Evolutionary conservation across 257 asterid genomes (phyloP), one percentile per base, ranked within the genome.

Genomic region (Thymus quinquecostatus): DNA sequence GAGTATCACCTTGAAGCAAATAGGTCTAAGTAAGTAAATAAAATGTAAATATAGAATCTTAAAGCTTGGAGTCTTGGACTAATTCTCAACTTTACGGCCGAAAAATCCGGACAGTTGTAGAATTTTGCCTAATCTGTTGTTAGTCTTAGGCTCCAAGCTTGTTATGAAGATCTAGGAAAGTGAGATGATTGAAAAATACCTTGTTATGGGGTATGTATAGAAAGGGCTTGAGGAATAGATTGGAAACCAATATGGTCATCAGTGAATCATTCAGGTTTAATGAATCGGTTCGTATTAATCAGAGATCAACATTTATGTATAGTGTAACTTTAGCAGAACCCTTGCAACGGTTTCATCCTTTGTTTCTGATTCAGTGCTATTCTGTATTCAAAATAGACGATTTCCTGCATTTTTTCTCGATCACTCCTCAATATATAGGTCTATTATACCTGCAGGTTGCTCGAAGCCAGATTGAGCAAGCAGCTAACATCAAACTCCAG

Each of bases 371-470:
- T 38, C 27, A 27, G n/a, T 40, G 68, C 28, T 49, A 4, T 63
- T 63, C 68, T 27, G 54, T 9, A 64, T 60, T 3, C 32, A 4
- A 32, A 11, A 7, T 4, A 40, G 44, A 54, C 45, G 4, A 27
- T 27, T n/a, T 51, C 66, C 12, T 68, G 67, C 61, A 28, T n/a
- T 34, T 45, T 10, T 28, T 27, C 33, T 54, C 60, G 43, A 3
- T 8, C 44, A 27, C 7, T 73, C 14, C 36, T 10, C 50, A 3
- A 61, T 38, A 61, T 38, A 55, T 68, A 28, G 11, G 66, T 67
- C 71, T 62, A 63, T 62, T 69, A 64, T 62, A 43, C 12, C 13
- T 73, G 82, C 88, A 95, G 99, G 88, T 80, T 59, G 96, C 90
- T 54, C 86, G 78, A 41, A 79, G 74, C 63, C 90, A 86, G 78